Evolutionary conservation across 805 yeast genomes (phyloP).

Genomic region (Starmerella apicola): DNA sequence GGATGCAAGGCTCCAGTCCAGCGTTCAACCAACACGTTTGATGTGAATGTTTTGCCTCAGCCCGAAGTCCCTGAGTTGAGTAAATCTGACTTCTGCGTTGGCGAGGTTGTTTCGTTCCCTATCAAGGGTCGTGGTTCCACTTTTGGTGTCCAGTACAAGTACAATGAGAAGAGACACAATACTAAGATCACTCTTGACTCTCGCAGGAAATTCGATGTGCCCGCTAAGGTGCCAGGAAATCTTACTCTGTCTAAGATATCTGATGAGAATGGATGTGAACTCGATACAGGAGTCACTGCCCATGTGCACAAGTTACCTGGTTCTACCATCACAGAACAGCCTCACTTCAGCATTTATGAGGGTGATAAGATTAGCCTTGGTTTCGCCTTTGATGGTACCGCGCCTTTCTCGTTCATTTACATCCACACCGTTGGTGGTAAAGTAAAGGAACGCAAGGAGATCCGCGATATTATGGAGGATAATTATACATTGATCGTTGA

Average conservation of each 20-base stretch:
- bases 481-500: constrained; percentile 65
- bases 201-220: constrained; percentile 41
- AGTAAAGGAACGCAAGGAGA: constrained; percentile 46
- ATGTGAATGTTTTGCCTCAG: constrained; percentile 5
- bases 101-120: constrained; percentile 71
- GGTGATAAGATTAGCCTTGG: constrained; percentile 87
- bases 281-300: constrained; percentile 25
- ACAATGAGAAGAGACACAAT: constrained; percentile 5
- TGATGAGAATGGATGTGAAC: constrained; percentile 58
- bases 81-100: constrained; percentile 49
- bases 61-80: constrained; percentile 6
- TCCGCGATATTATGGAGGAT: constrained; percentile 50
- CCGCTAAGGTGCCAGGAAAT: constrained; percentile 75
- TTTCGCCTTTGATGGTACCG: constrained; percentile 72
- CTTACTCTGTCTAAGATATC: constrained; percentile 53
- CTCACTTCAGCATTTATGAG: constrained; percentile 82
- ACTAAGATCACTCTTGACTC: neutral
- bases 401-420: constrained; percentile 82
- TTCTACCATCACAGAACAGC: constrained; percentile 63
- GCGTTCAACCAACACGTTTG: neutral
- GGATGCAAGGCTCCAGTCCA: constrained; percentile 7
- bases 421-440: constrained; percentile 44
- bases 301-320: constrained; percentile 52
- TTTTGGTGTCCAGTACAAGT: constrained; percentile 59
- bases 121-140: constrained; percentile 58